Conservation (phyloP, 495 filamentous ascomycete species). For the Pseudoneurospora amorphoporcata region DNA sequence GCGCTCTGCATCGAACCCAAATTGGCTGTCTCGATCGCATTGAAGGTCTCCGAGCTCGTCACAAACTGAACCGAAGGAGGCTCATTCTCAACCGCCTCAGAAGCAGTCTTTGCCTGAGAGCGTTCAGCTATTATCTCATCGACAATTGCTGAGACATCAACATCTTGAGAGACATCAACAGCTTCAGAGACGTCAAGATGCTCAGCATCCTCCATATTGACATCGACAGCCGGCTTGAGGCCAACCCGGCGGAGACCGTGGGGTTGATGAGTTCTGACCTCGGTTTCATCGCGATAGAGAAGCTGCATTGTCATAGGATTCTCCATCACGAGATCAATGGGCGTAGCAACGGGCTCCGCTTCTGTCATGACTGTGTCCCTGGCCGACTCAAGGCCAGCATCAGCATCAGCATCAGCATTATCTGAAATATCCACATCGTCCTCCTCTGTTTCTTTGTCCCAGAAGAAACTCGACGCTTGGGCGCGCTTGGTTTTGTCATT, state of each 20-base stretch:
- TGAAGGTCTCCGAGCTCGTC: background rate
- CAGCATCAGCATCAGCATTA: background rate
- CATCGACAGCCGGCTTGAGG: background rate
- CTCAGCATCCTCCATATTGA: background rate
- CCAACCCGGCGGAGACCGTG: background rate
- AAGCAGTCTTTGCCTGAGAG: background rate
- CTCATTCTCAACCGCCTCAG: background rate
- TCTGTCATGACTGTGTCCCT: background rate
- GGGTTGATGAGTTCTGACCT: background rate
- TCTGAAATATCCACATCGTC: background rate
- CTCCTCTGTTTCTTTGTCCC: background rate
- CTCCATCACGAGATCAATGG: background rate
- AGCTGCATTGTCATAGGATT: background rate
- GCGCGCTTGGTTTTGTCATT: background rate
- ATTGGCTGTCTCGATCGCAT: background rate
- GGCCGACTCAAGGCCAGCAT: no score
- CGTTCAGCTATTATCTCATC: background rate
- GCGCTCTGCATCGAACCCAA: background rate
- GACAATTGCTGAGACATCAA: background rate
- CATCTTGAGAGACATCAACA: background rate
- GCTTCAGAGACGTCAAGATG: background rate
- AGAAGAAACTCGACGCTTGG: background rate
- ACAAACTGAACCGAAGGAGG: background rate
- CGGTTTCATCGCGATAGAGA: background rate
- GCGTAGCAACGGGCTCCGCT: background rate